These are phyloP conservation scores for Podaxis pistillaris DNA, from an alignment of 768 basidiomycete species.

Conservation along the genomic window DNA sequence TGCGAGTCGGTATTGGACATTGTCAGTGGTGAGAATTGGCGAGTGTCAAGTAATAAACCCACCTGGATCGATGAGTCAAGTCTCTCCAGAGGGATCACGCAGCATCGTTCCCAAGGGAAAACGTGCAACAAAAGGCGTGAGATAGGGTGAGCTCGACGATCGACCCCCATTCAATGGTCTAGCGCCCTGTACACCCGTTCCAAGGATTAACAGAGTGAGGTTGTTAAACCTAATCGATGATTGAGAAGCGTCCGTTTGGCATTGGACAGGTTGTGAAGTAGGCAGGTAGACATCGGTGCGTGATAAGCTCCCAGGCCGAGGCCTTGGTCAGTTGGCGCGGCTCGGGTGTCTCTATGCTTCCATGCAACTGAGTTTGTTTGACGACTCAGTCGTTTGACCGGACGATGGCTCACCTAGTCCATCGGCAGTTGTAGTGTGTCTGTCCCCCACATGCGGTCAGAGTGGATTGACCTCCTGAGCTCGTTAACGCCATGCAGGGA, in stretches of 20 bases:
- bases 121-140: not conserved
- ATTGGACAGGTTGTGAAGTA: conserved; percentile 6
- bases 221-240: not conserved
- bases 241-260: not conserved
- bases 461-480: too few relatives aligned
- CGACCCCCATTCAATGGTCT: too few relatives aligned
- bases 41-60: not conserved
- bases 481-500: too few relatives aligned
- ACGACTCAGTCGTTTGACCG: not conserved
- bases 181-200: too few relatives aligned
- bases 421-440: not conserved
- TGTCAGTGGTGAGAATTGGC: conserved; percentile 1
- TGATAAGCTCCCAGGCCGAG: not conserved
- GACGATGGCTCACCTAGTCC: not conserved
- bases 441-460: too few relatives aligned
- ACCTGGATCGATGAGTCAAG: not conserved
- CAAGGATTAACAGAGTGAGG: too few relatives aligned
- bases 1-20: not conserved
- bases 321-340: not conserved
- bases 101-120: not conserved
- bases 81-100: too few relatives aligned
- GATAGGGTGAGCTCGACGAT: not conserved
- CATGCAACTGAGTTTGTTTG: not conserved
- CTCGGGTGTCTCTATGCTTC: not conserved
- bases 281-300: not conserved